A percentile compares a stretch with the other conserved stretches of the same genome.
Conservation (phyloP, 805 yeast genomes). For the Wickerhamomyces strasburgensis region DNA sequence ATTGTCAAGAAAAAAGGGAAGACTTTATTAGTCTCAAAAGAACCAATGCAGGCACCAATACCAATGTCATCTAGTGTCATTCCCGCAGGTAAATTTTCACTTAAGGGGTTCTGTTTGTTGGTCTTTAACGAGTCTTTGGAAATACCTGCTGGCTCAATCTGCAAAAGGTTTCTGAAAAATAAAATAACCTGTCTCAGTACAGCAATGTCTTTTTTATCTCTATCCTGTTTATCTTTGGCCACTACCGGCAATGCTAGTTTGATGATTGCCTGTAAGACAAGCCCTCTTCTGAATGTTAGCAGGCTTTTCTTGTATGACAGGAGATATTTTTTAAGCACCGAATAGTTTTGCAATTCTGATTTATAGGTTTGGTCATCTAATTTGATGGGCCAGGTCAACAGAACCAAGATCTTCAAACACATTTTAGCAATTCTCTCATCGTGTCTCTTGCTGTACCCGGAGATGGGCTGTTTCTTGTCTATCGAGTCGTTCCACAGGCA, state of each 20-base stretch:
- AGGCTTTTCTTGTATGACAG: slow-evolving; percentile 65
- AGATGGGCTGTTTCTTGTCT: slow-evolving; percentile 21
- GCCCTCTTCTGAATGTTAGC: slow-evolving; percentile 52
- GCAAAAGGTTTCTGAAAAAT: slow-evolving; percentile 72
- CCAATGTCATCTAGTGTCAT: slow-evolving; percentile 65
- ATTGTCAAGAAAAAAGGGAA: slow-evolving; percentile 69
- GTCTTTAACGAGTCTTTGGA: slow-evolving; percentile 41
- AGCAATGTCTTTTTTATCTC: slow-evolving; percentile 68
- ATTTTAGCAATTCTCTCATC: slow-evolving; percentile 64
- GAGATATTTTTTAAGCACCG: slow-evolving; percentile 63
- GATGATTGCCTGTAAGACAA: slow-evolving; percentile 61
- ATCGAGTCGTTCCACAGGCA: slow-evolving; percentile 60
- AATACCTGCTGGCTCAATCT: slow-evolving; percentile 66
- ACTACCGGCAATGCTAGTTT: slow-evolving; percentile 63
- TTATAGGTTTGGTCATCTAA: slow-evolving; percentile 45
- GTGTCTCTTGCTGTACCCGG: slow-evolving; percentile 29
- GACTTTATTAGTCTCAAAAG: slow-evolving; percentile 67
- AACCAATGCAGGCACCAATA: slow-evolving; percentile 47
- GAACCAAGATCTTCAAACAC: slow-evolving; percentile 73
- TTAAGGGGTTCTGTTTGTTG: slow-evolving; percentile 26
- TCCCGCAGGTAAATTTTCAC: slow-evolving; percentile 47
- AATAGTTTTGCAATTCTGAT: slow-evolving; percentile 52
- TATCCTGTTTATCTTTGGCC: slow-evolving; percentile 42
- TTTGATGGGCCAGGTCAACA: slow-evolving; percentile 81
- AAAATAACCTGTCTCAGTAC: slow-evolving; percentile 66